phyloP scores from a whole-genome alignment of 768 basidiomycete genomes.

The Tricholoma furcatifolium region DNA sequence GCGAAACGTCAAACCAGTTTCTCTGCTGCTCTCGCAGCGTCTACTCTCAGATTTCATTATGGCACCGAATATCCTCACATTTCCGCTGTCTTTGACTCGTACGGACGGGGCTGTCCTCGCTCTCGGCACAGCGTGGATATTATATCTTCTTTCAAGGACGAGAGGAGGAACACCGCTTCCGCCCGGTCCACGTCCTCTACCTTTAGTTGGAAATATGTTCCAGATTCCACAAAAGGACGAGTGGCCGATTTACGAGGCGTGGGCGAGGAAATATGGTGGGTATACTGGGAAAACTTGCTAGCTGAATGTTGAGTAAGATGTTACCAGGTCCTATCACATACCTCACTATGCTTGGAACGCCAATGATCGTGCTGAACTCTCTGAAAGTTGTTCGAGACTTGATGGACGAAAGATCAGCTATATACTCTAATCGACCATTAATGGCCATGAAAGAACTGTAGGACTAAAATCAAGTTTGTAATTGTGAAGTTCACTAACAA shows the following conservation, averaged over 20 bases:
- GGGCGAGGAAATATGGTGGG: constrained; percentile 20
- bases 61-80: background rate
- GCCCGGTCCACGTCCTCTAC: constrained; percentile 18
- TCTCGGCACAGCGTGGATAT: constrained; percentile 4
- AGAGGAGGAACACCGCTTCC: constrained; percentile 13
- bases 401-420: constrained; percentile 16
- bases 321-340: constrained; percentile 18
- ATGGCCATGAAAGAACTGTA: constrained; percentile 20
- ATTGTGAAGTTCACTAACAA: background rate
- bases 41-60: background rate
- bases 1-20: too few relatives aligned
- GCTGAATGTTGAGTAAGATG: background rate
- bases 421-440: constrained; percentile 22
- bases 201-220: constrained; percentile 22
- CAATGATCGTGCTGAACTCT: constrained; percentile 21
- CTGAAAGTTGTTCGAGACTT: constrained; percentile 13
- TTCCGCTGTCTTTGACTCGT: constrained; percentile 3
- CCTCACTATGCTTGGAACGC: constrained; percentile 18
- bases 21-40: too few relatives aligned
- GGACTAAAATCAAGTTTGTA: background rate
- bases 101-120: constrained; percentile 1
- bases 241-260: constrained; percentile 20
- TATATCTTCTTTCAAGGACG: constrained; percentile 9
- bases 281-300: background rate
- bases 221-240: constrained; percentile 22